Conservation (phyloP, 345 rosid genomes). For the Linum lewisii region DNA sequence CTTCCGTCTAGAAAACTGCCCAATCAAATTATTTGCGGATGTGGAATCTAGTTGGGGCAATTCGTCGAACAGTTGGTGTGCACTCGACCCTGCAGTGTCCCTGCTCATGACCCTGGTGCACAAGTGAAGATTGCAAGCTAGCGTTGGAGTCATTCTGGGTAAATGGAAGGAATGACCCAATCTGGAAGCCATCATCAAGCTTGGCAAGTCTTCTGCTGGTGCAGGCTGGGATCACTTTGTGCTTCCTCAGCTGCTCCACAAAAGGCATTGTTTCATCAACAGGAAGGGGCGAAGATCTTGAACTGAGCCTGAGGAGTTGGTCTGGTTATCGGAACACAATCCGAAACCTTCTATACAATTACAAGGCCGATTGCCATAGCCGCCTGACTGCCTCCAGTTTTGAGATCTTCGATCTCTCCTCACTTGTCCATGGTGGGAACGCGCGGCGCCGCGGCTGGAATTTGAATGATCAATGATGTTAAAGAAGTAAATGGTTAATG, state of each 20-base stretch:
- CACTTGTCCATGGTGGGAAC: too few species aligned
- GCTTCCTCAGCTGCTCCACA: background rate
- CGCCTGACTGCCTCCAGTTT: too few species aligned
- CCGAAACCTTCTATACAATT: too few species aligned
- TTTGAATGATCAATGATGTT: too few species aligned
- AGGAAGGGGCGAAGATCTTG: too few species aligned
- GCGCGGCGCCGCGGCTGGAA: too few species aligned
- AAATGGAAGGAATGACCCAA: background rate
- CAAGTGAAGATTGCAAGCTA: background rate
- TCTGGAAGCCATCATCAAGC: background rate
- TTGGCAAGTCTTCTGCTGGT: background rate
- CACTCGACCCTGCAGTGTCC: background rate
- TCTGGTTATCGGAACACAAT: too few species aligned
- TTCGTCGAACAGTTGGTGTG: conserved; percentile 39
- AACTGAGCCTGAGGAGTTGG: too few species aligned
- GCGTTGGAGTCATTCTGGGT: background rate
- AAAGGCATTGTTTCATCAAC: background rate
- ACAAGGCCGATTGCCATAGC: too few species aligned
- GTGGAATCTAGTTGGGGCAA: conserved; percentile 38
- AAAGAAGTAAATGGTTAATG: too few species aligned
- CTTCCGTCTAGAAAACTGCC: conserved; percentile 33
- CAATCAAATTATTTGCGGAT: conserved; percentile 44
- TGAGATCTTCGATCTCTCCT: too few species aligned
- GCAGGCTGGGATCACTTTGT: background rate
- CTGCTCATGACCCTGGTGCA: background rate